phyloP scores from a whole-genome alignment of 805 yeast species.

The Saccharomycopsis sp. region DNA sequence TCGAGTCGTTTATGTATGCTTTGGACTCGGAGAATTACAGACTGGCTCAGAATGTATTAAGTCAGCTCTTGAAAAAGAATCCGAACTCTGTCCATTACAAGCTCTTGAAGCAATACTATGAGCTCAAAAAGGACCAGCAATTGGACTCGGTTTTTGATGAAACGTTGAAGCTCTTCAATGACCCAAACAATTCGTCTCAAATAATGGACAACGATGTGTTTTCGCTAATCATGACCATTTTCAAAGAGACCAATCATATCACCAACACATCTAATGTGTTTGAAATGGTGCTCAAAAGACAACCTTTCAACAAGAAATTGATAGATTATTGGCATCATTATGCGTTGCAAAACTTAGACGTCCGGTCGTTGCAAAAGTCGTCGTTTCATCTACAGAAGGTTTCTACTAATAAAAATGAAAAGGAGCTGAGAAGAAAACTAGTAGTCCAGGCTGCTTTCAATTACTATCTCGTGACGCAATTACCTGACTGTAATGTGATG shows the following conservation, averaged over 20 bases:
- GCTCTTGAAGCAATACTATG: slow-evolving; percentile 29
- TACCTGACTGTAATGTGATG: slow-evolving; percentile 32
- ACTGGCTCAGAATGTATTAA: slow-evolving; percentile 30
- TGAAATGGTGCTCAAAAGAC: slow-evolving; percentile 33
- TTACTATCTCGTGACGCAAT: slow-evolving; percentile 37
- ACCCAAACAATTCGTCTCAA: slow-evolving; percentile 10
- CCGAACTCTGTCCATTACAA: slow-evolving; percentile 33
- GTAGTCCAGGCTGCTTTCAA: slow-evolving; percentile 39
- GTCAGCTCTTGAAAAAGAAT: slow-evolving; percentile 28
- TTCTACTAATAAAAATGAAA: not conserved
- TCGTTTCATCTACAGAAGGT: slow-evolving; percentile 18
- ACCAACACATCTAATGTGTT: slow-evolving; percentile 31
- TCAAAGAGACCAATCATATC: slow-evolving; percentile 23
- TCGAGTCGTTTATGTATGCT: slow-evolving; percentile 24
- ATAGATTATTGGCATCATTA: slow-evolving; percentile 14
- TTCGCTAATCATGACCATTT: slow-evolving; percentile 29
- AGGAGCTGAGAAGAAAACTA: slow-evolving; percentile 1
- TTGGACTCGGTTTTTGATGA: slow-evolving; percentile 5
- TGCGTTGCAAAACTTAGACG: slow-evolving; percentile 8
- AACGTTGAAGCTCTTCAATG: slow-evolving; percentile 2
- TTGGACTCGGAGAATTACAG: slow-evolving; percentile 33
- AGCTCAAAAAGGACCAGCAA: slow-evolving; percentile 24
- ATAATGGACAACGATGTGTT: slow-evolving; percentile 20
- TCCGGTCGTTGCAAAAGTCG: slow-evolving; percentile 17
- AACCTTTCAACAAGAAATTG: slow-evolving; percentile 26